Percentiles rank a stretch among this genome's conserved stretches.
Evolutionary conservation across 1,284 basidiomycete genomes (phyloP).

Genomic region (Boletus sp.): DNA sequence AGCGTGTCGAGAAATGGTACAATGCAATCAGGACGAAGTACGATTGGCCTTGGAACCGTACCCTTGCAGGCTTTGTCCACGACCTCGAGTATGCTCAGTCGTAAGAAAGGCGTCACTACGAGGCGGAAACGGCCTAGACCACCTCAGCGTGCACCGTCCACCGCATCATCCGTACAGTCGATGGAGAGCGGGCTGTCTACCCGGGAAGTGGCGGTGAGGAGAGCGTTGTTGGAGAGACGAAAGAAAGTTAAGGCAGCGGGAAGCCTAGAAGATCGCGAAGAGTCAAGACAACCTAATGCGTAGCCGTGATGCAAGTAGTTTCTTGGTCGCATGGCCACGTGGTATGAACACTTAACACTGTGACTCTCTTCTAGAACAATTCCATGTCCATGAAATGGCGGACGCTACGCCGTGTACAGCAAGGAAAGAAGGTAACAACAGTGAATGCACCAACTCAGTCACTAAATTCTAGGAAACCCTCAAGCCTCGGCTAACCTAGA

Average conservation of each 20-base stretch:
- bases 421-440: too few relatives aligned
- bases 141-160: constrained; percentile 29
- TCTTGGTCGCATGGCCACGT: neutral
- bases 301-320: neutral
- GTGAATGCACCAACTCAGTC: too few relatives aligned
- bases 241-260: constrained; percentile 20
- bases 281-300: neutral
- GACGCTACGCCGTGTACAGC: neutral
- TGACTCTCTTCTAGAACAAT: neutral
- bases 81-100: constrained; percentile 18
- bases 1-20: constrained; percentile 16
- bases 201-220: constrained; percentile 37
- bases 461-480: too few relatives aligned
- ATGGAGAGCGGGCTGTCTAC: constrained; percentile 30
- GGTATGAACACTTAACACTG: neutral
- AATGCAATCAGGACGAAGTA: constrained; percentile 6
- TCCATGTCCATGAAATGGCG: neutral
- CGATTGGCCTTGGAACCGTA: neutral
- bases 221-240: constrained; percentile 37
- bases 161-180: constrained; percentile 34
- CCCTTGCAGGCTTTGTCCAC: constrained; percentile 3
- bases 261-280: constrained; percentile 1
- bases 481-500: too few relatives aligned
- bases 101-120: constrained; percentile 20
- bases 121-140: constrained; percentile 27